phyloP scores from a whole-genome alignment of 345 rosid genomes.

The Citrus maxima region DNA sequence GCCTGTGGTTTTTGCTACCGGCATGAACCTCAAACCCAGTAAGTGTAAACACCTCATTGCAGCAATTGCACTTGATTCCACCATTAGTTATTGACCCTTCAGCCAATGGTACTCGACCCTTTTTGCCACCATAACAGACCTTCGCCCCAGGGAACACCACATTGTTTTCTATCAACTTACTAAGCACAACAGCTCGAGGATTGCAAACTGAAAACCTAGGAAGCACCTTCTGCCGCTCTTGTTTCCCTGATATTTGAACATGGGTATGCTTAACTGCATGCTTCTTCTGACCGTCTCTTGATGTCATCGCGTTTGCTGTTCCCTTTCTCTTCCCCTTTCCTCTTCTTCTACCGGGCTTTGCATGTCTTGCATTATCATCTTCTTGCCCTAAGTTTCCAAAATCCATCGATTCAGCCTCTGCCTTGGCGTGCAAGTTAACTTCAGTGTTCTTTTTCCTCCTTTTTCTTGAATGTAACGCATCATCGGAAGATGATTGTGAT shows the following conservation, averaged over 20 bases:
- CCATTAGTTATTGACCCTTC: constrained; percentile 38
- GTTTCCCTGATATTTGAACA: constrained; percentile 4
- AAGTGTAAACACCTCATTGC: constrained; percentile 22
- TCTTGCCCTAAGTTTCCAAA: not conserved
- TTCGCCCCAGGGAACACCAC: constrained; percentile 21
- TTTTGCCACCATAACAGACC: constrained; percentile 27
- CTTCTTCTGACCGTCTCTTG: not conserved
- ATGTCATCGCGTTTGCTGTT: not conserved
- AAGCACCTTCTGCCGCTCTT: not conserved
- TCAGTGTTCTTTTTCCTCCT: not conserved
- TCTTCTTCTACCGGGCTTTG: not conserved
- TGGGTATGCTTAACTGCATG: not conserved
- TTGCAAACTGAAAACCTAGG: not conserved
- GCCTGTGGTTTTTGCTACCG: constrained; percentile 16
- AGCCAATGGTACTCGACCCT: not conserved
- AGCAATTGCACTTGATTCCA: constrained; percentile 39
- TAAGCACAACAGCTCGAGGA: constrained; percentile 19
- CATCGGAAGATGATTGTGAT: not conserved
- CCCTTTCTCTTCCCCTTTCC: not conserved
- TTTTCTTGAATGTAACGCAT: not conserved
- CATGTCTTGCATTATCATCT: not conserved
- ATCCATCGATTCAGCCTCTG: not conserved
- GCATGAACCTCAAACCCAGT: constrained; percentile 21
- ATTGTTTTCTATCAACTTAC: constrained; percentile 39
- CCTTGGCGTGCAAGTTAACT: not conserved